Evolutionary conservation across 495 filamentous ascomycete species (phyloP).

Genomic region (Arthonia radiata): DNA sequence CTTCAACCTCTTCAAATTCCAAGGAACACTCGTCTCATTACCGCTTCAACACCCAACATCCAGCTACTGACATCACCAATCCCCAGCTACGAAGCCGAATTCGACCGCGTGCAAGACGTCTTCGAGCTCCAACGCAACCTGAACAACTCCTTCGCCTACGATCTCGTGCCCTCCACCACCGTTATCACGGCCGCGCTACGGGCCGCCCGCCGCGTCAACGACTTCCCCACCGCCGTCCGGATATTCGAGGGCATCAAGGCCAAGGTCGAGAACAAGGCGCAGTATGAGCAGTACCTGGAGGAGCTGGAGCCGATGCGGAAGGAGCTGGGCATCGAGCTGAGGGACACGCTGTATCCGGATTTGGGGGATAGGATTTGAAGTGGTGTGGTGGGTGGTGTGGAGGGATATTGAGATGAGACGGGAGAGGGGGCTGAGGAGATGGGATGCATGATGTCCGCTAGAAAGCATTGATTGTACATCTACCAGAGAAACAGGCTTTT

Average conservation of each 20-base stretch:
- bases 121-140: conserved; percentile 99
- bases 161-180: conserved; percentile 84
- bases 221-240: conserved; percentile 91
- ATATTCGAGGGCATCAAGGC: conserved; percentile 98
- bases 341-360: conserved; percentile 76
- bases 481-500: too few species aligned
- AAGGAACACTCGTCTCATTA: too few species aligned
- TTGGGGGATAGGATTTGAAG: too few species aligned
- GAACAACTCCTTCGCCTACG: conserved; percentile 99
- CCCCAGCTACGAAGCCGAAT: conserved; percentile 99
- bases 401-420: too few species aligned
- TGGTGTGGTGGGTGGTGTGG: too few species aligned
- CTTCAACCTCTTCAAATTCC: too few species aligned
- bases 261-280: conserved; percentile 93
- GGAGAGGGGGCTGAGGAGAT: too few species aligned
- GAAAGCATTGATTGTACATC: too few species aligned
- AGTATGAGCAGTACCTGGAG: conserved; percentile 93
- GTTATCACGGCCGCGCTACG: conserved; percentile 78
- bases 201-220: conserved; percentile 87
- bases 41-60: too few species aligned
- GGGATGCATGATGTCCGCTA: too few species aligned
- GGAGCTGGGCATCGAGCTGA: conserved; percentile 75
- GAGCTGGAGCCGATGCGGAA: conserved; percentile 79
- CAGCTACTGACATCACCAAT: too few species aligned
- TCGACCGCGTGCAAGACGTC: conserved; percentile 89